Conservation (phyloP, 192 early-diverging fungal species). For the Backusella tuberculispora region DNA sequence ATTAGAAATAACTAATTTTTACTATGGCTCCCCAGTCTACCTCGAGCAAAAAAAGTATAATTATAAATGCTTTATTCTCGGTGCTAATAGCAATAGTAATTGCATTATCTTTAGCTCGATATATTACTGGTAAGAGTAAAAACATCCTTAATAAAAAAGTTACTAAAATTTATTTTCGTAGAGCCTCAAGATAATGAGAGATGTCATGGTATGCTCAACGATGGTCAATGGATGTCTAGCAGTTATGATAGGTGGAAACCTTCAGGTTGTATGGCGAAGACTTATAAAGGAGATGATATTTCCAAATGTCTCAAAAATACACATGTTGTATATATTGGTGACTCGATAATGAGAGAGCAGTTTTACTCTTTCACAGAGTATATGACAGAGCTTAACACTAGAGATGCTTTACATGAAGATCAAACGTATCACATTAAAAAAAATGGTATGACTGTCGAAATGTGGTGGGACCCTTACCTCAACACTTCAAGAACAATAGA, state of each 20-base stretch:
- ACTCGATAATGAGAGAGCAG: conserved; percentile 68
- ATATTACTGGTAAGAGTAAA: conserved; percentile 1
- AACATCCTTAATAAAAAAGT: neutral
- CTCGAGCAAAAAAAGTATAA: neutral
- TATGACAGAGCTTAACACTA: conserved; percentile 45
- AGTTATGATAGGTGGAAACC: conserved; percentile 59
- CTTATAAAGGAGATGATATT: conserved; percentile 51
- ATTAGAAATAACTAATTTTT: neutral
- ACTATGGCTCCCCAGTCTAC: conserved; percentile 11
- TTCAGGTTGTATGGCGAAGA: conserved; percentile 60
- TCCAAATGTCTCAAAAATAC: conserved; percentile 50
- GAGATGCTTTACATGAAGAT: conserved; percentile 22
- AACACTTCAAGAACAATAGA: conserved; percentile 48
- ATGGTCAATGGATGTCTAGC: conserved; percentile 57
- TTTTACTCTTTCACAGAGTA: conserved; percentile 59
- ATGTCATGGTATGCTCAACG: conserved; percentile 48
- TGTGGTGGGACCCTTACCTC: conserved; percentile 78
- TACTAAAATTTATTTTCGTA: conserved; percentile 24
- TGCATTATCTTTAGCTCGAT: neutral
- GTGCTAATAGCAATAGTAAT: neutral
- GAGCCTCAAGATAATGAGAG: conserved; percentile 45
- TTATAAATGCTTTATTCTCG: neutral
- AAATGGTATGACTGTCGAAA: conserved; percentile 50
- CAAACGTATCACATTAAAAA: conserved; percentile 22
- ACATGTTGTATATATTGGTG: conserved; percentile 66